Percentiles rank a stretch among this genome's conserved stretches.
Evolutionary conservation across 75 land plant genomes (phyloP).

Genomic region (Sequoia sempervirens): DNA sequence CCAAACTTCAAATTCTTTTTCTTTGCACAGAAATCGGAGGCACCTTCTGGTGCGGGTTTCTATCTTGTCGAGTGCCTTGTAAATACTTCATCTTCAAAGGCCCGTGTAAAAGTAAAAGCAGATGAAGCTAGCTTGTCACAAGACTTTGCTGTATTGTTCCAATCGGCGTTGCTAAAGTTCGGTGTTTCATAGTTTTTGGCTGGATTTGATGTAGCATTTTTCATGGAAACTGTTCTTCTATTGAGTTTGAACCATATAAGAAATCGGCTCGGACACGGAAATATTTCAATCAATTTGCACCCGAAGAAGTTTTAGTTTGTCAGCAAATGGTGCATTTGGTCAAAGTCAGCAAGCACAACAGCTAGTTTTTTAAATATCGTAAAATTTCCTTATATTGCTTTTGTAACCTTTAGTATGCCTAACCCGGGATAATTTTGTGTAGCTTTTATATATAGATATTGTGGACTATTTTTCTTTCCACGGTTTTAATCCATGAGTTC

Average conservation of each 20-base stretch:
- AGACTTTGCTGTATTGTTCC: constrained; percentile 57
- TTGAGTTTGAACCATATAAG: neutral
- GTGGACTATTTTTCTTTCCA: neutral
- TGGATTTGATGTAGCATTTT: neutral
- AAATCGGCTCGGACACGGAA: neutral
- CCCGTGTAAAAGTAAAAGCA: constrained; percentile 76
- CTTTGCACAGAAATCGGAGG: constrained; percentile 77
- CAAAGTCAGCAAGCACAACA: neutral
- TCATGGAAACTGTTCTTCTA: neutral
- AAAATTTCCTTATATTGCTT: neutral
- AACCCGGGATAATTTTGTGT: neutral
- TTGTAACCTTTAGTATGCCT: neutral
- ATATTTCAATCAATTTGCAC: neutral
- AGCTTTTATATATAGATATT: neutral
- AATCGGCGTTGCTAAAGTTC: constrained; percentile 65
- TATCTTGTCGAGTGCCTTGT: constrained; percentile 88
- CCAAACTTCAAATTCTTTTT: constrained; percentile 98
- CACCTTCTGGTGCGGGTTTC: constrained; percentile 30
- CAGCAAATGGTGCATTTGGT: neutral
- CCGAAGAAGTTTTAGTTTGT: neutral
- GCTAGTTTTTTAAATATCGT: neutral
- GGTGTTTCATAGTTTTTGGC: constrained; percentile 23
- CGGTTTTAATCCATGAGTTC: neutral
- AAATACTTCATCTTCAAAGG: constrained; percentile 71
- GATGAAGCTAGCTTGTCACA: constrained; percentile 60